These are phyloP conservation scores for Colletotrichum higginsianum DNA, from an alignment of 2,329 filamentous ascomycete species.

Conservation along the genomic window DNA sequence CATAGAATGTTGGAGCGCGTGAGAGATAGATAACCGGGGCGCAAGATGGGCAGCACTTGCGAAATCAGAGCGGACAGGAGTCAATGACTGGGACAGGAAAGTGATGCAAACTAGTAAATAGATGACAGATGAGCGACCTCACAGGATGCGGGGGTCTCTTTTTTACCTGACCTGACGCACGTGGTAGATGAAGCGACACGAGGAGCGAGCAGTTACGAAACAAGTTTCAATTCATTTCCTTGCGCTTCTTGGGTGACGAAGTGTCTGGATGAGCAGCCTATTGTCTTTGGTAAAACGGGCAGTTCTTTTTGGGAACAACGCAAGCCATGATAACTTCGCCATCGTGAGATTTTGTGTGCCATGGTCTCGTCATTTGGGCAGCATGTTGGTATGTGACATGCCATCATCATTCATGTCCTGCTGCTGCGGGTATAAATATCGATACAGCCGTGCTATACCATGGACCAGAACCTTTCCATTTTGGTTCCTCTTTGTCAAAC, in stretches of 20 bases:
- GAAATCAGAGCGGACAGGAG: conserved; percentile 8
- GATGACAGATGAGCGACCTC: not conserved
- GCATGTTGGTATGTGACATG: not conserved
- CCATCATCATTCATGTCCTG: conserved; percentile 10
- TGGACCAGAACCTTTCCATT: not conserved
- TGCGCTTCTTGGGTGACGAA: not conserved
- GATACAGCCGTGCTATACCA: not conserved
- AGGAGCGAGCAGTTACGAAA: conserved; percentile 23
- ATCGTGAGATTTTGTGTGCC: not conserved
- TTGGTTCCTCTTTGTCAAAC: not conserved
- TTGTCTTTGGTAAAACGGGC: no score
- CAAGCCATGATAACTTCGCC: no score
- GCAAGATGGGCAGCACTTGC: conserved; percentile 1
- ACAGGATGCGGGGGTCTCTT: not conserved
- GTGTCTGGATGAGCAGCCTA: not conserved
- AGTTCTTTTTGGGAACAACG: not conserved
- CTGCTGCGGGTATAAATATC: conserved; percentile 16
- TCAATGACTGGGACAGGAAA: not conserved
- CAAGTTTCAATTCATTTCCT: conserved; percentile 5
- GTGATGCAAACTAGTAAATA: conserved; percentile 17
- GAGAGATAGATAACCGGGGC: not conserved
- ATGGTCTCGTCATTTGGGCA: not conserved
- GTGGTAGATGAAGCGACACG: conserved; percentile 18
- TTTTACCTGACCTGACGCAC: not conserved
- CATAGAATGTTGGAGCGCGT: conserved; percentile 9